Conservation (phyloP, 768 basidiomycete genomes). For the Leucocoprinus birnbaumii region DNA sequence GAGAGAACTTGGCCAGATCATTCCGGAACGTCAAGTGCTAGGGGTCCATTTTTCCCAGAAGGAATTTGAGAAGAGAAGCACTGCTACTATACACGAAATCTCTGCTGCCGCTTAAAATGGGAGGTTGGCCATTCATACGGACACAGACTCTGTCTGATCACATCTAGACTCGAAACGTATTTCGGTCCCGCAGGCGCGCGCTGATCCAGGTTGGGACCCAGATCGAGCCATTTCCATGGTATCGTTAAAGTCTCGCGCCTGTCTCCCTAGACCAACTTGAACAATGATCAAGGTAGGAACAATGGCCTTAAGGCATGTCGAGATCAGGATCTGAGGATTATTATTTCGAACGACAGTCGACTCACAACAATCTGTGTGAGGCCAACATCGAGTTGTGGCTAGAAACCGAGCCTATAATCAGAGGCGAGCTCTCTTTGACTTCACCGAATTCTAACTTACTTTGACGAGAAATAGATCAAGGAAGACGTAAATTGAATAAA, state of each 20-base stretch:
- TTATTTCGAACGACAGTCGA: no score
- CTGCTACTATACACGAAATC: no score
- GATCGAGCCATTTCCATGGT: background rate
- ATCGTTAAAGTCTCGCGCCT: background rate
- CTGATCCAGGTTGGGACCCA: background rate
- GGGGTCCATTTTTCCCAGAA: no score
- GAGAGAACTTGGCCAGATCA: no score
- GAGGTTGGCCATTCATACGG: no score
- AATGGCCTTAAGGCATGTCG: background rate
- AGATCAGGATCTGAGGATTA: no score
- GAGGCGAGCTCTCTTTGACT: no score
- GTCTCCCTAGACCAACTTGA: constrained; percentile 3
- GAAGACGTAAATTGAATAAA: constrained; percentile 27
- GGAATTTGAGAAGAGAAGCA: no score
- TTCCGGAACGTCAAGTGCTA: no score
- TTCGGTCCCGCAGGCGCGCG: no score
- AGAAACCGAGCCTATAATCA: no score
- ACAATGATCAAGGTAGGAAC: constrained; percentile 4
- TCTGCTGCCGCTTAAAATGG: no score
- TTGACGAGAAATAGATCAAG: background rate
- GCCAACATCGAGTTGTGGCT: background rate
- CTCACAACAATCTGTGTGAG: constrained; percentile 8
- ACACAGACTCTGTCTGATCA: background rate
- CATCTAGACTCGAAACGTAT: background rate
- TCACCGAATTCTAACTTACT: background rate